A percentile compares a stretch with the other conserved stretches of the same genome.
These are phyloP conservation scores for Pilatotrama ljubarskyi DNA, from an alignment of 768 basidiomycete species.

Conservation along the genomic window DNA sequence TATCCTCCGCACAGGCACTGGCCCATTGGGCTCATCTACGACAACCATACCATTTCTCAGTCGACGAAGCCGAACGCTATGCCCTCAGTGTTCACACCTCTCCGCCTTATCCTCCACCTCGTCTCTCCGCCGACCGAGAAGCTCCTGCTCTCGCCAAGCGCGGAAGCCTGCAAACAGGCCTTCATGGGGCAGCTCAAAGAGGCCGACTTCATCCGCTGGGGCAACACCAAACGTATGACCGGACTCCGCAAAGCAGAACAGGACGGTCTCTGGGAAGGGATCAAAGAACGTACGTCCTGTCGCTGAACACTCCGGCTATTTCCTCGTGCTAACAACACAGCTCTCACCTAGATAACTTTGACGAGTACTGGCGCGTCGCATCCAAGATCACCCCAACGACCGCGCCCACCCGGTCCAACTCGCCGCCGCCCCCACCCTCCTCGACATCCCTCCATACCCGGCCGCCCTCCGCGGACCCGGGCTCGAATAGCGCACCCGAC, in stretches of 20 bases:
- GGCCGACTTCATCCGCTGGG: slow-evolving; percentile 96
- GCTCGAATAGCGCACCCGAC: slow-evolving; percentile 46
- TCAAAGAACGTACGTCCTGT: slow-evolving; percentile 78
- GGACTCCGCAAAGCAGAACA: slow-evolving; percentile 88
- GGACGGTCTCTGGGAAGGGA: slow-evolving; percentile 96
- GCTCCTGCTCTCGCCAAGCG: slow-evolving; percentile 73
- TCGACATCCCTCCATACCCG: slow-evolving; percentile 64
- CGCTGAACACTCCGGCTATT: too few relatives aligned
- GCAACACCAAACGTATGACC: slow-evolving; percentile 92
- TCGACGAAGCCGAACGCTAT: slow-evolving; percentile 47
- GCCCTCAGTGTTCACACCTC: slow-evolving; percentile 51
- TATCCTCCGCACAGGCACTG: slow-evolving; percentile 77
- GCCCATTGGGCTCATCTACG: slow-evolving; percentile 94
- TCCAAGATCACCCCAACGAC: slow-evolving; percentile 90
- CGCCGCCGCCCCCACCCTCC: slow-evolving; percentile 49
- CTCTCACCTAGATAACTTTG: slow-evolving; percentile 78
- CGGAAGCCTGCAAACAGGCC: slow-evolving; percentile 88
- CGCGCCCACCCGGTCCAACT: slow-evolving; percentile 56
- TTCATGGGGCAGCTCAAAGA: slow-evolving; percentile 98
- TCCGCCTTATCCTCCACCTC: slow-evolving; percentile 84
- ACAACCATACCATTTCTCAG: slow-evolving; percentile 70
- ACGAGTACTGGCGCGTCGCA: slow-evolving; percentile 92
- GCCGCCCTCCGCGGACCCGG: slow-evolving; percentile 64
- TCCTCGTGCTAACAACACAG: too few relatives aligned
- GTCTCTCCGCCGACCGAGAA: slow-evolving; percentile 86